Base-by-base conservation (phyloP, 1,139 yeast genomes). In the Pneumocystis canis region DNA sequence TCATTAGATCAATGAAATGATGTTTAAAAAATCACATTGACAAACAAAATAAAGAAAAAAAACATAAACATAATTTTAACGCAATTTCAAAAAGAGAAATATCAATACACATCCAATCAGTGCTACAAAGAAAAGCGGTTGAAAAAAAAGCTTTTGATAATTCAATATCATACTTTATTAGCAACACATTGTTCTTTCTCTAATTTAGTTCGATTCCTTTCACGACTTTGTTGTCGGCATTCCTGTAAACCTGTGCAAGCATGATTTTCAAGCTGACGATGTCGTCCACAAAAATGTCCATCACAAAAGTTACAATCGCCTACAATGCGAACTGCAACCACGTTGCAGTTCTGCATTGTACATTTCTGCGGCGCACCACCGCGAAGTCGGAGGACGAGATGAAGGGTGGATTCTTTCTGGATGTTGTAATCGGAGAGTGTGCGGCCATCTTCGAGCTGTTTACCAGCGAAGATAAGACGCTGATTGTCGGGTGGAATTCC, bases 401-500 rank as follows among this genome's bases (percentile, higher is more conserved):
- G 95, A 65, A 87, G 78, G 66, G 95, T 87, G 58, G 94, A 87
- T 77, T 87, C 95, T 80, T 85, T 86, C 76, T 87, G 95, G 75
- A 87, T 87, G 87, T 87, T 87, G 89, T 87, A 87, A 82, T 87
- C 95, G 69, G 92, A 84, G 71, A 87, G 81, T 71, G 95, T 87
- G 83, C 95, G 83, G 67, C 94, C 95, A 69, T 86, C 95, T 76
- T 87, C 95, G 71, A 87, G 81, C 77, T 86, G 92, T 80, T 86
- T 86, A 80, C 94, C 92, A 69, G 92, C 90, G 70, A 85, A 85
- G 77, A 85, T 85, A 73, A 85, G 80, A 78, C 92, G 82, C 80
- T 87, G 95, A 78, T 87, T 95, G 80, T 87, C 95, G 75, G 95
- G 95, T 76, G 95, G 95, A 71, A 87, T 87, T 75, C 95, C 95